Base-by-base conservation (phyloP, 2,329 filamentous ascomycete species). In the Cryphonectria radicalis region DNA sequence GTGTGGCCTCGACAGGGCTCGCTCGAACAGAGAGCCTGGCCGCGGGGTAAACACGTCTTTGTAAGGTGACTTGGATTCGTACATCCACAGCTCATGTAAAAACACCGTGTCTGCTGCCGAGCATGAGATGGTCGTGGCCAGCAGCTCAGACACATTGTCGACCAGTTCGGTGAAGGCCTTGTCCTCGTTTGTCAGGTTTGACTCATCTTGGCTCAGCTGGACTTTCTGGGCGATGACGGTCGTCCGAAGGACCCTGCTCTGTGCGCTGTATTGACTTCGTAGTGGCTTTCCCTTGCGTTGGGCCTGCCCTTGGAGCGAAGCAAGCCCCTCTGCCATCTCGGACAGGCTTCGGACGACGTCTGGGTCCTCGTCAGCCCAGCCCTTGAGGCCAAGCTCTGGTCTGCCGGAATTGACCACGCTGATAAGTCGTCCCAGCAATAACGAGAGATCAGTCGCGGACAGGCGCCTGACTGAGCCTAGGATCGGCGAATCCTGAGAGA, bases 201-300 rank as follows among this genome's bases (percentile, higher is more conserved):
- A 90, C 74, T 91, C 90, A 78, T 94, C 91, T 74, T 90, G 92
- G 80, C 91, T 93, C 57, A 96, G 85, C 77, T 94, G 91, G 25
- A 96, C 92, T 78, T 93, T 92, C 77, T 95, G 92, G 22, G 92
- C 92, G 66, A 95, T 89, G 43, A 95, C 89, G 0, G 93, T 95
- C 1, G 93, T 93, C 62, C 93, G 87, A 57, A 93, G 81, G 60
- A 92, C 89, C 74, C 89, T 90, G 80, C 87, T 88, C 74, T 91
- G 90, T 14, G 91, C 86, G 75, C 91, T 91, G 79, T 96, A 92
- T 78, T 91, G 91, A 81, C 91, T 97, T 73, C 91, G 90, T 42
- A 97, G 85, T 4, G 84, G 80, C 53, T 82, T 83, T 13, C 84
- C 82, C 4, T 82, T 78, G 62, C 82, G 79, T 63, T 84, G 78